Conservation (phyloP, 345 rosid species). For the Orychophragmus violaceus region DNA sequence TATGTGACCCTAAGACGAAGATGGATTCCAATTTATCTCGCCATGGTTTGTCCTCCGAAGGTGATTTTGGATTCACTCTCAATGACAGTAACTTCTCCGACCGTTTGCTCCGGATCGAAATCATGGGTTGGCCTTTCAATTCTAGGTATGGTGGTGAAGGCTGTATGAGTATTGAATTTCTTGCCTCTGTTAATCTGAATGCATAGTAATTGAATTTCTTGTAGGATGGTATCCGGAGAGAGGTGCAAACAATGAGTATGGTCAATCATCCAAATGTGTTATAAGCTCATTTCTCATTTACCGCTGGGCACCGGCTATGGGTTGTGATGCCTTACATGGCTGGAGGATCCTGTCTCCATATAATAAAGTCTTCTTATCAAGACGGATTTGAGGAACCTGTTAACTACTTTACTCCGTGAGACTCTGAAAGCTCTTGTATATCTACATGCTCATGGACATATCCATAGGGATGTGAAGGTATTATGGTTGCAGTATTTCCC, state of each 20-base stretch:
- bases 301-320: conserved; percentile 77
- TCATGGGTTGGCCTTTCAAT: conserved; percentile 60
- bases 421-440: conserved; percentile 92
- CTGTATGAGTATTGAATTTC: conserved; percentile 56
- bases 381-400: conserved; percentile 97
- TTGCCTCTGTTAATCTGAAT: conserved; percentile 8
- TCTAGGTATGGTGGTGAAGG: conserved; percentile 58
- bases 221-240: conserved; percentile 94
- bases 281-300: conserved; percentile 84
- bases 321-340: no score
- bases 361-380: conserved; percentile 67
- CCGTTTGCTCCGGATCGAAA: conserved; percentile 93
- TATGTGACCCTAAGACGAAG: conserved; percentile 74
- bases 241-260: no score
- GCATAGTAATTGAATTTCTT: conserved; percentile 17
- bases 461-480: conserved; percentile 99
- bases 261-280: conserved; percentile 77
- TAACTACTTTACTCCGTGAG: conserved; percentile 69
- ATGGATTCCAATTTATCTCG: conserved; percentile 65
- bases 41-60: conserved; percentile 48
- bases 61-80: conserved; percentile 92
- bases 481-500: neutral
- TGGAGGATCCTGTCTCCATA: conserved; percentile 94
- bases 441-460: conserved; percentile 89
- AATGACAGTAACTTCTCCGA: conserved; percentile 98